Evolutionary conservation across 202 grass and related monocot species (phyloP), one percentile per base, ranked within the genome.

Genomic region (Zizania palustris): DNA sequence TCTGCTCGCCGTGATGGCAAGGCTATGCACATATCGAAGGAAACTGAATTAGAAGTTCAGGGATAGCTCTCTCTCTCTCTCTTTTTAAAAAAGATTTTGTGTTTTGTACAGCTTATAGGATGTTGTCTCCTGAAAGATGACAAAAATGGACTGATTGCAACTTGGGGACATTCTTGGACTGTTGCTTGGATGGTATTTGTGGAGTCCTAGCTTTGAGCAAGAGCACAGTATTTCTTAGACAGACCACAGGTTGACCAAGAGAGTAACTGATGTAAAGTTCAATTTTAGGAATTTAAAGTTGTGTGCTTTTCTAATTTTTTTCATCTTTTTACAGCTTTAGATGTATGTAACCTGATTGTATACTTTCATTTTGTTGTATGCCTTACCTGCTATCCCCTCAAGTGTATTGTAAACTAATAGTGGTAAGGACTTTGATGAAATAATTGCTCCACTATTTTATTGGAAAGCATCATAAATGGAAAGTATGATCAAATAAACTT

Each of bases 1-100:
- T 99, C 96, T 28, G 92, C 81, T 45, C 85, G 96, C 33, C 63
- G 93, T n/a, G 96, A 99, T 37, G 88, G 85, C 41, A 92, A 79
- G 81, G 63, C 85, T 59, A 81, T 75, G 83, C 82, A 90, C 75
- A 60, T 85, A 69, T 73, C 72, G 4, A 83, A 38, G 44, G 88
- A 72, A 82, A 61, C 71, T 28, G 82, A 88, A 16, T 14, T 83
- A 80, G 61, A 76, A 66, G 63, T 74, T 80, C 67, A 84, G 45
- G 62, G 74, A 72, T 67, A 86, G 63, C 4, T 49, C 42, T 43
- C 34, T 61, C 28, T 28, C 28, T 71, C 78, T 3, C 46, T 7
- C n/a, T 55, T 70, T 69, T 28, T 28, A 28, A 28, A 84, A 28
- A 28, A 84, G 73, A 79, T 83, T 87, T 89, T 84, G 58, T 41